Evolutionary conservation across 1,139 yeast species (phyloP), one percentile per base, ranked within the genome.

Genomic region (Taphrina pruni): DNA sequence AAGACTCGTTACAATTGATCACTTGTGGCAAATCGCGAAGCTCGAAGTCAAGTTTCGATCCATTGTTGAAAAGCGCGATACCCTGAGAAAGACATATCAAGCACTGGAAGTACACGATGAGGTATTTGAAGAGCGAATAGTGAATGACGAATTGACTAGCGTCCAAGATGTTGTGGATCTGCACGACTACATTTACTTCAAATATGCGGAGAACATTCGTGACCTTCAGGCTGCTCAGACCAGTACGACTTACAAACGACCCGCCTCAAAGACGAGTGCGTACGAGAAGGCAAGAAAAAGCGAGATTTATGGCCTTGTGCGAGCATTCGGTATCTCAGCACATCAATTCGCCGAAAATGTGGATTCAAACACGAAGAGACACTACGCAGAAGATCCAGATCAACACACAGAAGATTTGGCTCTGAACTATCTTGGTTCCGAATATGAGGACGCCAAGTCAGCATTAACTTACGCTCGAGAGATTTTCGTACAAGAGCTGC

Each of bases 31-130:
- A 76, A 88, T 93, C 72, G 88, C 91, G 11, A 88, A 86, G 73
- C 83, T 92, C 66, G 98, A 94, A 77, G 84, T 92, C 73, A 97
- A 91, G 75, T 94, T 87, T 78, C 97, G 93, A 76, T 89, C 97
- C 9, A 81, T 93, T 60, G 83, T 89, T 71, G 92, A 89, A 74
- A 93, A 92, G 80, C 85, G 89, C 77, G 82, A 84, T 69, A 84
- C 88, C 56, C 86, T 89, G 43, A 84, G 84, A 73, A 84, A 83
- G 68, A 80, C 90, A 69, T 86, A 86, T 71, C 82, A 84, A 32
- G 80, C 85, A 20, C 79, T 92, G 71, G 81, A 81, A 35, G 77
- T 85, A 26, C 83, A 83, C 60, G 97, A 91, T 77, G 82, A 85
- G 57, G 80, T 87, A 21, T 85, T 85, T 71, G 89, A 86, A 70